These are phyloP conservation scores for Malassezia brasiliensis DNA, from an alignment of 1,284 basidiomycete genomes.

Conservation along the genomic window DNA sequence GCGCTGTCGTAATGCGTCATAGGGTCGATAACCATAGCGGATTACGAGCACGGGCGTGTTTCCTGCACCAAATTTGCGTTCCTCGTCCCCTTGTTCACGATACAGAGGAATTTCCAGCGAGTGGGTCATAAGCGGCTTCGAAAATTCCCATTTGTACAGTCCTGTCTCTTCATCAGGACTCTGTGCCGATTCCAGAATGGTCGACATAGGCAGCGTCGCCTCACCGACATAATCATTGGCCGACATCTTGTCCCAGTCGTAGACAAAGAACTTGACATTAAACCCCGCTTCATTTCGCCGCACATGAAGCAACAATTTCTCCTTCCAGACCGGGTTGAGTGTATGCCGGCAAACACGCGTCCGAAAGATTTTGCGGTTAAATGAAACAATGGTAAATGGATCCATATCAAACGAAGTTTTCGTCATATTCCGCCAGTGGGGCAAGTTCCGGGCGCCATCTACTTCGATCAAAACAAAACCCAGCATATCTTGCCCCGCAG, in stretches of 20 bases:
- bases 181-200: constrained; percentile 29
- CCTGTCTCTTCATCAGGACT: constrained; percentile 31
- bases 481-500: constrained; percentile 61
- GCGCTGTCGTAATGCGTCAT: constrained; percentile 54
- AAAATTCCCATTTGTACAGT: constrained; percentile 21
- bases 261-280: constrained; percentile 34
- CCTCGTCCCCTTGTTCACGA: constrained; percentile 25
- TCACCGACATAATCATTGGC: constrained; percentile 42
- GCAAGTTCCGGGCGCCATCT: constrained; percentile 66
- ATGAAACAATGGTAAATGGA: constrained; percentile 87
- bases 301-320: constrained; percentile 91
- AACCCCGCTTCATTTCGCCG: constrained; percentile 65
- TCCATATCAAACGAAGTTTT: constrained; percentile 86
- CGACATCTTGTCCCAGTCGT: constrained; percentile 45
- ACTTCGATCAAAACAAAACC: constrained; percentile 83
- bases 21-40: constrained; percentile 88
- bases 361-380: constrained; percentile 91
- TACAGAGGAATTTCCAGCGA: constrained; percentile 22
- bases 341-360: constrained; percentile 57
- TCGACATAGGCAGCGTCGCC: constrained; percentile 22
- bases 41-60: constrained; percentile 30
- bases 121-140: not conserved
- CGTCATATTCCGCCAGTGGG: constrained; percentile 63
- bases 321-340: constrained; percentile 84
- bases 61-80: constrained; percentile 24